A percentile compares a stretch with the other conserved stretches of the same genome.
These are phyloP conservation scores for Barbatosphaeria neglecta DNA, from an alignment of 495 filamentous ascomycete genomes.

Conservation along the genomic window DNA sequence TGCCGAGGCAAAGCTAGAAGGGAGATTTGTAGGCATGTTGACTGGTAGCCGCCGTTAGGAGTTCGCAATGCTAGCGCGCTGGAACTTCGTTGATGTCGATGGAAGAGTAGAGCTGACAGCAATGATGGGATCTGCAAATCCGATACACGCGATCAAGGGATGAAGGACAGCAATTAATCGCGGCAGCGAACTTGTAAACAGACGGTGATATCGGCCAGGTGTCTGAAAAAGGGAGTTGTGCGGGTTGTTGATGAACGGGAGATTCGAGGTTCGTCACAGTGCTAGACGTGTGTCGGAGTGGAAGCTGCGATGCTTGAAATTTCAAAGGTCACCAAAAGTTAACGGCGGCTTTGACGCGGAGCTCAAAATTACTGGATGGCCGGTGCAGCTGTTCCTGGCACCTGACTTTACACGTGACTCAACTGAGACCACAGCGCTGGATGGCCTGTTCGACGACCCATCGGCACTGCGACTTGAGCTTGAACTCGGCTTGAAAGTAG, in stretches of 20 bases:
- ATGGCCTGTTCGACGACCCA: too few relatives aligned
- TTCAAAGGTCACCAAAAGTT: not conserved
- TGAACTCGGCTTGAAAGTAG: not conserved
- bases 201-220: too few relatives aligned
- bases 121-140: not conserved
- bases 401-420: not conserved
- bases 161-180: not conserved
- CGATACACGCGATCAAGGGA: not conserved
- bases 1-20: constrained; percentile 75
- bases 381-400: constrained; percentile 1
- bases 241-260: not conserved
- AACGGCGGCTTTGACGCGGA: not conserved
- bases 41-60: not conserved
- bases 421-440: too few relatives aligned
- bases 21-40: constrained; percentile 62
- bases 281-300: not conserved
- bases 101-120: not conserved
- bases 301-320: constrained; percentile 1
- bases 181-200: not conserved
- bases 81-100: not conserved
- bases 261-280: not conserved
- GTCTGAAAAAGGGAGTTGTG: too few relatives aligned
- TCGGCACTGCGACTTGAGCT: not conserved
- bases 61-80: not conserved
- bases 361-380: constrained; percentile 1